A percentile compares a stretch with the other conserved stretches of the same genome.
Evolutionary conservation across 192 early-diverging fungal species (phyloP).

Genomic region (Chytriomyces hyalinus): DNA sequence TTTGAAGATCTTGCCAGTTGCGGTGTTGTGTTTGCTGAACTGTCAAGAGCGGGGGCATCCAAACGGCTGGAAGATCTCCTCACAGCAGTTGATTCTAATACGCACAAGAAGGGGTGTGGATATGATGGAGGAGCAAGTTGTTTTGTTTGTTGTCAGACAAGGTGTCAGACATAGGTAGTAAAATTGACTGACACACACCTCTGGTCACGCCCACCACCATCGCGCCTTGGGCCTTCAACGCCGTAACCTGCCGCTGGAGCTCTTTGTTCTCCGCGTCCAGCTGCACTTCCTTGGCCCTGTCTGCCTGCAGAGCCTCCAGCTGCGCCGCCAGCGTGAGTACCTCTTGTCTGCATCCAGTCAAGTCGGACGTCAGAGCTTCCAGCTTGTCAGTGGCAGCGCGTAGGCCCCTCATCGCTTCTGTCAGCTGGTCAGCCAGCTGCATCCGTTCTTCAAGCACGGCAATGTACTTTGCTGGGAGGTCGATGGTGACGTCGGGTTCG

Average conservation of each 20-base stretch:
- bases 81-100: too few species aligned
- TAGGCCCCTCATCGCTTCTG: not conserved
- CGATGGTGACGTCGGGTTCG: not conserved
- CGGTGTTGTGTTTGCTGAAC: not conserved
- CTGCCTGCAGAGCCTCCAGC: not conserved
- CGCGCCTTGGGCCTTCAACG: not conserved
- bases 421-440: not conserved
- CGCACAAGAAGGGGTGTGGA: too few species aligned
- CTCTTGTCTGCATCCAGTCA: not conserved
- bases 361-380: not conserved
- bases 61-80: too few species aligned
- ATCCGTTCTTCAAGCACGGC: slow-evolving; percentile 14
- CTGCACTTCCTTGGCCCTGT: not conserved
- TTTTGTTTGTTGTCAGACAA: too few species aligned
- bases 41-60: too few species aligned
- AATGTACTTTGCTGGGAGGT: slow-evolving; percentile 23
- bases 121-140: too few species aligned
- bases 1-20: not conserved
- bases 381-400: not conserved
- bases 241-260: not conserved
- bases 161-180: too few species aligned
- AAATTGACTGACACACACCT: too few species aligned
- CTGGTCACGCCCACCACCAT: not conserved
- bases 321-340: not conserved
- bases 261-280: not conserved